These are phyloP conservation scores for Trametes punicea DNA, from an alignment of 768 basidiomycete genomes.

Conservation along the genomic window DNA sequence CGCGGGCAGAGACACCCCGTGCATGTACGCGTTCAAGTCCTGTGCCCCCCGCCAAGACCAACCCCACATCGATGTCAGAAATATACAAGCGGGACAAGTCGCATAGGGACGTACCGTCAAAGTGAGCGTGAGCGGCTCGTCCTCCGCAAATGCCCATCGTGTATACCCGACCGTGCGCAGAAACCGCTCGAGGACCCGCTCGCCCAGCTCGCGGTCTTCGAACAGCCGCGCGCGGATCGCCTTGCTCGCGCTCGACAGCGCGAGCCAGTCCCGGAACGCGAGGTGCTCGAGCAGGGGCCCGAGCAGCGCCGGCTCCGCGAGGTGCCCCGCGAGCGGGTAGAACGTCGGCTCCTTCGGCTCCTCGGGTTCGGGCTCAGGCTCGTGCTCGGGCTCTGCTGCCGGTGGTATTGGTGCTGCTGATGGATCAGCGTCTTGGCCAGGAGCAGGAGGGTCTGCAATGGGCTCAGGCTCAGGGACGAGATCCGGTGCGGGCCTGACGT, in stretches of 20 bases:
- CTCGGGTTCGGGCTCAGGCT: conserved; percentile 21
- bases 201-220: conserved; percentile 49
- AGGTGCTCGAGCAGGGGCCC: conserved; percentile 53
- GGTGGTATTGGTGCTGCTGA: no score
- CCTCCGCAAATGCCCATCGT: conserved; percentile 48
- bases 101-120: not conserved
- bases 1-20: conserved; percentile 70
- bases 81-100: not conserved
- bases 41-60: no score
- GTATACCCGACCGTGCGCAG: conserved; percentile 69
- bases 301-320: conserved; percentile 53
- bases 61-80: no score
- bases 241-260: conserved; percentile 52
- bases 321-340: conserved; percentile 56
- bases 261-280: conserved; percentile 71
- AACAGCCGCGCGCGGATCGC: conserved; percentile 48
- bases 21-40: conserved; percentile 80
- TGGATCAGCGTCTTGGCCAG: conserved; percentile 19
- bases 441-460: conserved; percentile 6
- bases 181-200: conserved; percentile 66
- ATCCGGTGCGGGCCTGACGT: conserved; percentile 26
- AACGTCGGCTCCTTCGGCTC: conserved; percentile 22
- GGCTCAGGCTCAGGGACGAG: conserved; percentile 1
- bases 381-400: not conserved
- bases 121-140: conserved; percentile 63